Base-by-base conservation (phyloP, 2,329 filamentous ascomycete species). In the Phialocephala sp. region DNA sequence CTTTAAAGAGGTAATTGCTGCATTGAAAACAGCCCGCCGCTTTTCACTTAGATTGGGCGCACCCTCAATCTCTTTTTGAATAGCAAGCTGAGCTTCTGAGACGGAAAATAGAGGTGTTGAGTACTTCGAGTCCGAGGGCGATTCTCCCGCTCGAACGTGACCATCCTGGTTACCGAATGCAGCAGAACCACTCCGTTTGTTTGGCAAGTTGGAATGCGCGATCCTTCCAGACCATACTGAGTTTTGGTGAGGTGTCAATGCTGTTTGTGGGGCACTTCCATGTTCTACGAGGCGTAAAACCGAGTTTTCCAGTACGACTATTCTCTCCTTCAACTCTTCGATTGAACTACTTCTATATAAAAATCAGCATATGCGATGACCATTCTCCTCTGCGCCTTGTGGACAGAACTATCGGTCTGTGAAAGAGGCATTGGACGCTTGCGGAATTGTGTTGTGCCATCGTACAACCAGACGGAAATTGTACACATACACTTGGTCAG, bases 71-170 rank as follows among this genome's bases (percentile, higher is more conserved):
- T 50, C 45, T 27, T 50, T 22, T 27, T 50, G 45, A 24, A 50
- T 50, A 8, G 45, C 45, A 18, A 20, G 9, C 45, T 50, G 45
- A 20, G 45, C 45, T 24, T 50, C 45, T 9, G 45, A 24, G 12
- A 50, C 45, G n/a, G 45, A 50, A 50, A 50, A 50, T 50, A 50
- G 24, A 4, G n/a, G n/a, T n/a, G n/a, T n/a, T n/a, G n/a, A n/a
- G n/a, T n/a, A n/a, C n/a, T n/a, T n/a, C n/a, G n/a, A n/a, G n/a
- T n/a, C n/a, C n/a, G n/a, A n/a, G n/a, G n/a, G 9, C 20, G 22
- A 50, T 50, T 22, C 9, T 22, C 22, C 45, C 22, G 11, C 45
- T 24, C 45, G n/a, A 24, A 11, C 8, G 4, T 14, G 20, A 20
- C 11, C 22, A 50, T 27, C n/a, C 22, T 32, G 27, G 27, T 27